These are phyloP conservation scores for Chrysophaeum taylorii DNA, from an alignment of 352 stramenopile genomes.

Conservation along the genomic window DNA sequence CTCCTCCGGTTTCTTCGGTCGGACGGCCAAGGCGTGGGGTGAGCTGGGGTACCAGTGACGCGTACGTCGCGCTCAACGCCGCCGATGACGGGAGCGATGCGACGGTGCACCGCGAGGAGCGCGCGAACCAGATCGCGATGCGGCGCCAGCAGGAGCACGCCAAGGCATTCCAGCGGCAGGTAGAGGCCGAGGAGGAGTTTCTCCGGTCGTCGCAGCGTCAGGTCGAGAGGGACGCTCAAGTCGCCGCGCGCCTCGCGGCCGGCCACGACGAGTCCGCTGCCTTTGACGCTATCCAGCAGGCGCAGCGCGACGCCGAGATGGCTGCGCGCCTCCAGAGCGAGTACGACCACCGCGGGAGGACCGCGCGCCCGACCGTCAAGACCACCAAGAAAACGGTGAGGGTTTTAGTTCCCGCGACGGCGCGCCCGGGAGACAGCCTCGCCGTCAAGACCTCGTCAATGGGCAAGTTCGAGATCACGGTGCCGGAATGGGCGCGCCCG, in stretches of 20 bases:
- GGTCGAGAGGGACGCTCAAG: neutral
- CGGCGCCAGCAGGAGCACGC: neutral
- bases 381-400: neutral
- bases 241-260: neutral
- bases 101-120: neutral
- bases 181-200: slow-evolving; percentile 2
- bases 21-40: neutral
- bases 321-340: neutral
- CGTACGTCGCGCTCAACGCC: neutral
- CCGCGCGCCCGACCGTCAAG: neutral
- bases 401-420: neutral
- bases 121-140: neutral
- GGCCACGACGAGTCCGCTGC: neutral
- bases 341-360: neutral
- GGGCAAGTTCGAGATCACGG: slow-evolving; percentile 2
- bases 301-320: neutral
- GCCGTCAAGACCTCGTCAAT: neutral
- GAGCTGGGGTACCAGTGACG: neutral
- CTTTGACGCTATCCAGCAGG: neutral
- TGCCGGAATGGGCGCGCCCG: neutral
- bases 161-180: neutral
- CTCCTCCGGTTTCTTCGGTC: neutral
- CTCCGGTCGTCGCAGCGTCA: neutral
- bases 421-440: neutral
- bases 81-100: neutral